phyloP scores from a whole-genome alignment of 306 rosid species.

The Carpinus fangiana region DNA sequence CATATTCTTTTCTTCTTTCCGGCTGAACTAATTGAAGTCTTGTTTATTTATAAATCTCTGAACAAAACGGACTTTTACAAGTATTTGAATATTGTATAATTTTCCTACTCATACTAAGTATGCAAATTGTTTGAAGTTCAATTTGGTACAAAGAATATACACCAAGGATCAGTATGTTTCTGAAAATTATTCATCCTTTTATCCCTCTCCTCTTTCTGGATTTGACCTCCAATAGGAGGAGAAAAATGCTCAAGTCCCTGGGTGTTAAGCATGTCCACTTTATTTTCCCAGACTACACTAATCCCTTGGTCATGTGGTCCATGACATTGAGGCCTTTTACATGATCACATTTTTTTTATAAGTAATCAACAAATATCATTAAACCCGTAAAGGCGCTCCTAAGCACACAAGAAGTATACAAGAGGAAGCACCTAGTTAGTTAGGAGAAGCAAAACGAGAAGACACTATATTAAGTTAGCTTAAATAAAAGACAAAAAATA shows the following conservation, averaged over 20 bases:
- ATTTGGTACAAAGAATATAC: not conserved
- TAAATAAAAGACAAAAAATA: not conserved
- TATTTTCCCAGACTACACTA: not conserved
- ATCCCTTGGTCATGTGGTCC: not conserved
- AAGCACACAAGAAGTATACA: too few relatives aligned
- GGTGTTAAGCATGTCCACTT: not conserved
- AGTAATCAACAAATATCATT: too few relatives aligned
- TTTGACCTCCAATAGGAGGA: not conserved
- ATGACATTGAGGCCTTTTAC: not conserved
- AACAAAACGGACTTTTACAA: too few relatives aligned
- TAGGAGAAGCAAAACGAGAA: not conserved
- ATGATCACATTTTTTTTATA: not conserved
- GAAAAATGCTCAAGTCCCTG: not conserved
- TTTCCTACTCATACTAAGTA: not conserved
- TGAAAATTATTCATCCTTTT: not conserved
- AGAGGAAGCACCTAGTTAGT: too few relatives aligned
- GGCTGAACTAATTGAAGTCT: not conserved
- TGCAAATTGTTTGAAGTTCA: not conserved
- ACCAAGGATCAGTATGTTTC: not conserved
- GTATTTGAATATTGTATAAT: too few relatives aligned
- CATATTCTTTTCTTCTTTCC: too few relatives aligned
- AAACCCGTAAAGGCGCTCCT: too few relatives aligned
- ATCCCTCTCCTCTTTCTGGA: not conserved
- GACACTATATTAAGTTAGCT: not conserved
- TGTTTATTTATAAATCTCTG: not conserved